These are phyloP conservation scores for Perkinsela sp. DNA, from an alignment of 208 protist genomes.

Conservation along the genomic window DNA sequence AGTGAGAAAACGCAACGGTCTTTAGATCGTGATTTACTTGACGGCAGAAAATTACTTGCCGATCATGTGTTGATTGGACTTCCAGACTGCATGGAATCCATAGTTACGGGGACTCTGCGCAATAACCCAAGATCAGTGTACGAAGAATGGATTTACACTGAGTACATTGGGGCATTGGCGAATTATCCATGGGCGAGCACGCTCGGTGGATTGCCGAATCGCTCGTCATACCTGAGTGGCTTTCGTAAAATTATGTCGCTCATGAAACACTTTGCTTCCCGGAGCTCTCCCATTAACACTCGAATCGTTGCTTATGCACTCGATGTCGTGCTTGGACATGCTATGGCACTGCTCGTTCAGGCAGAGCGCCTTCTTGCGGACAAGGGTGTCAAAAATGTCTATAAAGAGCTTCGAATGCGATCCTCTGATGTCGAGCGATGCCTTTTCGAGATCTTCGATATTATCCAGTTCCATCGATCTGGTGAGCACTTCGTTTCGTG, in stretches of 20 bases:
- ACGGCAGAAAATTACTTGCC: neutral
- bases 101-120: neutral
- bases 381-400: neutral
- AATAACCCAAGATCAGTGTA: neutral
- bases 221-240: neutral
- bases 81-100: neutral
- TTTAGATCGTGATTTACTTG: neutral
- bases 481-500: neutral
- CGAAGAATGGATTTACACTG: constrained; percentile 1
- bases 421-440: neutral
- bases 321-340: neutral
- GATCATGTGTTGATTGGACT: neutral
- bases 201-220: neutral
- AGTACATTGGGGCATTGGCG: neutral
- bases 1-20: neutral
- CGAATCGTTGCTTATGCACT: neutral
- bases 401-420: neutral
- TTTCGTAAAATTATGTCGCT: neutral
- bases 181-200: neutral
- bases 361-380: neutral
- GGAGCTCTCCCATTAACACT: neutral
- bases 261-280: neutral
- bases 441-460: neutral
- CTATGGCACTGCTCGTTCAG: neutral
- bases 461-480: neutral